These are phyloP conservation scores for Magnaporthales sp. DNA, from an alignment of 2,329 filamentous ascomycete species.

Conservation along the genomic window DNA sequence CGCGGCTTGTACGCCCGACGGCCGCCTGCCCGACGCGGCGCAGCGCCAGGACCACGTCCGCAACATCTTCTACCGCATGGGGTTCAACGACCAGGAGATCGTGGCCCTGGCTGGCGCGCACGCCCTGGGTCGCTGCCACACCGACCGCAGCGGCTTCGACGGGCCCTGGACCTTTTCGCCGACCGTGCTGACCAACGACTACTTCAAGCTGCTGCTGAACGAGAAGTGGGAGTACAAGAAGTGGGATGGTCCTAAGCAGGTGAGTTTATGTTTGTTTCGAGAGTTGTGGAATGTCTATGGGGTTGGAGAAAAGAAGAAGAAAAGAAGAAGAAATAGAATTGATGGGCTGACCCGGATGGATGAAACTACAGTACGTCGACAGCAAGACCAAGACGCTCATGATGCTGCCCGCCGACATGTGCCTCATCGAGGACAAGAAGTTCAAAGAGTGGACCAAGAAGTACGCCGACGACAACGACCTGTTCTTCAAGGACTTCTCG, in stretches of 20 bases:
- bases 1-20: conserved; percentile 84
- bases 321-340: too few relatives aligned
- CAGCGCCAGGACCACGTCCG: conserved; percentile 77
- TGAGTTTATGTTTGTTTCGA: conserved; percentile 16
- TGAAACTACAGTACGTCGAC: conserved; percentile 62
- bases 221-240: conserved; percentile 92
- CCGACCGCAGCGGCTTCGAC: conserved; percentile 76
- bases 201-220: conserved; percentile 75
- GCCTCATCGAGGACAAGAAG: conserved; percentile 76
- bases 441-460: conserved; percentile 74
- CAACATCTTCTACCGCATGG: conserved; percentile 92
- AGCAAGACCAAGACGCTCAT: conserved; percentile 80
- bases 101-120: conserved; percentile 82
- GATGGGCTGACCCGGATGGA: neutral
- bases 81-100: conserved; percentile 95
- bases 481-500: conserved; percentile 90
- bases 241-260: conserved; percentile 81
- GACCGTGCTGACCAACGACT: conserved; percentile 90
- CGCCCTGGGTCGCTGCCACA: conserved; percentile 79
- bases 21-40: conserved; percentile 64
- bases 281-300: neutral
- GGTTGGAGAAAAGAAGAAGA: neutral
- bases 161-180: conserved; percentile 92
- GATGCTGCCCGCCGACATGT: conserved; percentile 95
- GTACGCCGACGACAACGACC: conserved; percentile 84